Evolutionary conservation across 2,329 filamentous ascomycete species (phyloP), one percentile per base, ranked within the genome.

Genomic region (Simplicillium aogashimaense): DNA sequence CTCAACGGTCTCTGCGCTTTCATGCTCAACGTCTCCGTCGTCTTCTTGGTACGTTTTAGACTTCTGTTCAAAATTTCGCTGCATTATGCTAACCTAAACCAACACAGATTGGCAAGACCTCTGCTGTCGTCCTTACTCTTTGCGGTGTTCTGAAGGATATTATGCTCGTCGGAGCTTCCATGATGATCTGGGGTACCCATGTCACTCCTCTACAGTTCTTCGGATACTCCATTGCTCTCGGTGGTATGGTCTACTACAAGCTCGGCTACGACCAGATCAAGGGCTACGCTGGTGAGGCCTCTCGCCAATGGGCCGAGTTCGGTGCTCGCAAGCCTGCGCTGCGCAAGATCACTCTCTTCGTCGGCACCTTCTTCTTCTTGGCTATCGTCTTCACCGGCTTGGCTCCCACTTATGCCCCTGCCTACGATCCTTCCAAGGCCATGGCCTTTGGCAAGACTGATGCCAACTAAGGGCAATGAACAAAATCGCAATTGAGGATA

Each of bases 111-210:
- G 86, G 86, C 68, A 89, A 85, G 70, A 92, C 86, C 13, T 90
- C 85, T 1, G 86, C 85, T 39, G 81, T 92, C 40, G 82, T 90
- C 51, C 81, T 92, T 54, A 92, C 86, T 29, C 81, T 92, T 37
- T 90, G 83, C 56, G 86, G 86, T 68, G 85, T 92, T 31, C 77
- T 92, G 46, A 92, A 92, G 73, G 86, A 92, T 61, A 86, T 92
- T 43, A 74, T 92, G 53, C 80, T 92, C 38, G 86, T 92, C 43
- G 68, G 71, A 38, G 82, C 83, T 35, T 88, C 83, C 45, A 87
- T 90, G 76, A 61, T 86, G 50, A 85, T 90, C 61, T 90, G 85
- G 81, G 76, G 77, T 51, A 85, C 85, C 46, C 76, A 81, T 38
- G 81, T 90, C 48, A 78, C 81, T 13, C 67, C 66, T 41, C 75